These are phyloP conservation scores for Pichia occidentalis DNA, from an alignment of 805 yeast species.

Conservation along the genomic window DNA sequence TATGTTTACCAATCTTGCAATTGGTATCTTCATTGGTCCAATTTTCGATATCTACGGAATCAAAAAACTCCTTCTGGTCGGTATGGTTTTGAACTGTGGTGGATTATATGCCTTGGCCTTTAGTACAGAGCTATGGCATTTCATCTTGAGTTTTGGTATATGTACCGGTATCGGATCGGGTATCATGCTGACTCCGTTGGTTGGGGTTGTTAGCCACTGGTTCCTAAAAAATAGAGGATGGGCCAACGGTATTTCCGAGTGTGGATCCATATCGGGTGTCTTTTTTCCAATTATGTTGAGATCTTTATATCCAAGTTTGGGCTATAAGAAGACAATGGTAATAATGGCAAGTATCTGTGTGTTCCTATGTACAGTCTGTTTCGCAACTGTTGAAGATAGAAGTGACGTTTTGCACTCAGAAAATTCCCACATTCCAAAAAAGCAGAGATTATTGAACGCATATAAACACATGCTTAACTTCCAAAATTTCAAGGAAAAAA, in stretches of 20 bases:
- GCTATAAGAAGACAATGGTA: constrained; percentile 50
- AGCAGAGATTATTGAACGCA: constrained; percentile 6
- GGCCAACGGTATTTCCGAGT: constrained; percentile 44
- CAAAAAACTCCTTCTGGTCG: constrained; percentile 36
- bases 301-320: constrained; percentile 41
- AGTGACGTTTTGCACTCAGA: constrained; percentile 23
- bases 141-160: constrained; percentile 53
- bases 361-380: constrained; percentile 31
- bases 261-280: constrained; percentile 49
- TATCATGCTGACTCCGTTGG: constrained; percentile 52
- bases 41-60: constrained; percentile 61
- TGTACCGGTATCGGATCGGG: constrained; percentile 57
- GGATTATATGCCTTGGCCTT: constrained; percentile 33
- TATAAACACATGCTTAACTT: constrained; percentile 33
- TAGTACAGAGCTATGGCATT: constrained; percentile 50
- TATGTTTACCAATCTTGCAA: constrained; percentile 42
- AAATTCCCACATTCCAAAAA: constrained; percentile 19
- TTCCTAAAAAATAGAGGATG: constrained; percentile 52
- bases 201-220: constrained; percentile 64
- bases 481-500: constrained; percentile 34
- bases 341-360: constrained; percentile 43
- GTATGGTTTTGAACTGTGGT: constrained; percentile 36
- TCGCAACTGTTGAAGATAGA: constrained; percentile 38
- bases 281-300: constrained; percentile 48
- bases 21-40: constrained; percentile 36